These are phyloP conservation scores for Lolium rigidum DNA, from an alignment of 176 grass and related monocot species.

Conservation along the genomic window DNA sequence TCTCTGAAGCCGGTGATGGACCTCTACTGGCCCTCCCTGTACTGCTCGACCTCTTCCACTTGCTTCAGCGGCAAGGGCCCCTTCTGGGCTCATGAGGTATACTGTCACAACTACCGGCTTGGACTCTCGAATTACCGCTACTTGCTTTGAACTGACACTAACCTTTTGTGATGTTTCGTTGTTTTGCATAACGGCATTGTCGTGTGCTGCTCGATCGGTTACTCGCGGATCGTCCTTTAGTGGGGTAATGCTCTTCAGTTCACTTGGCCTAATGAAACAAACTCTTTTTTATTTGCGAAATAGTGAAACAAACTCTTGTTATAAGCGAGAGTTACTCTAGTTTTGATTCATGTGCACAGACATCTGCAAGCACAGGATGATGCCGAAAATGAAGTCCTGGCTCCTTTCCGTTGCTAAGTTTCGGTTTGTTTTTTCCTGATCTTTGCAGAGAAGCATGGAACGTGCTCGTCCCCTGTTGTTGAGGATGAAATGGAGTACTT, in stretches of 20 bases:
- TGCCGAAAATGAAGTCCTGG: background rate
- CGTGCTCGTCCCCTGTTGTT: conserved; percentile 55
- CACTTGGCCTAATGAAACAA: background rate
- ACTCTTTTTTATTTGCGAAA: background rate
- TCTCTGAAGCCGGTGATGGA: conserved; percentile 38
- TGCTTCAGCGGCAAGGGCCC: conserved; percentile 60
- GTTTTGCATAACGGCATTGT: background rate
- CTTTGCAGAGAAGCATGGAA: conserved; percentile 61
- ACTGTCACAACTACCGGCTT: background rate
- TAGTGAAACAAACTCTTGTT: too few species aligned
- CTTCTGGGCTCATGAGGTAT: conserved; percentile 70
- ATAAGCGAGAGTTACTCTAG: background rate
- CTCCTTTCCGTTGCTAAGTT: background rate
- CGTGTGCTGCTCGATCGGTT: background rate
- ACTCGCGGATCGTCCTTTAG: conserved; percentile 21
- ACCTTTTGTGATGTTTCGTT: conserved; percentile 29
- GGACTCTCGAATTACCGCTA: background rate
- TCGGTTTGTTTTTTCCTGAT: background rate
- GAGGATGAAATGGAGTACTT: conserved; percentile 53
- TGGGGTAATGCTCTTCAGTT: conserved; percentile 53
- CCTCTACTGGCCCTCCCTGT: conserved; percentile 61
- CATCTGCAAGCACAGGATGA: background rate
- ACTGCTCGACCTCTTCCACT: conserved; percentile 50
- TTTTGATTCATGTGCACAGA: background rate
- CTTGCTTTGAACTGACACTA: background rate